A percentile compares a stretch with the other conserved stretches of the same genome.
phyloP scores from a whole-genome alignment of 2,329 filamentous ascomycete genomes.

The Penicillium sp. region DNA sequence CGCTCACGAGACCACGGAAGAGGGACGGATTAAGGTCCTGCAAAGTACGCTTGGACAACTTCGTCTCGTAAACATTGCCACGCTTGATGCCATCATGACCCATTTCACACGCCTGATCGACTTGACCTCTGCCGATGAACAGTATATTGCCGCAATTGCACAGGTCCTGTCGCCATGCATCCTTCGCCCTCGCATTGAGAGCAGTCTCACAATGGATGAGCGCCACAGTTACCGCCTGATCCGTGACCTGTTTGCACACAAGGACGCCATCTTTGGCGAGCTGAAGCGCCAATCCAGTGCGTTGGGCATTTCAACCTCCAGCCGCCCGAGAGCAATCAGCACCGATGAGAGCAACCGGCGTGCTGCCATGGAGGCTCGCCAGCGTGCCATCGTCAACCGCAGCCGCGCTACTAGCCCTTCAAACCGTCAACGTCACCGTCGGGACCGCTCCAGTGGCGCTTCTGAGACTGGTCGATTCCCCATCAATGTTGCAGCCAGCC shows the following conservation, averaged over 20 bases:
- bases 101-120: constrained; percentile 97
- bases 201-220: constrained; percentile 91
- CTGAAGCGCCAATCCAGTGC: constrained; percentile 70
- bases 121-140: constrained; percentile 90
- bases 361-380: constrained; percentile 90
- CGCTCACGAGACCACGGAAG: constrained; percentile 72
- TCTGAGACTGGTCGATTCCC: constrained; percentile 83
- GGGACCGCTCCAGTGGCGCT: constrained; percentile 72
- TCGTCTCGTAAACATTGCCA: constrained; percentile 94
- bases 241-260: constrained; percentile 88
- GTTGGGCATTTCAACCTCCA: constrained; percentile 51
- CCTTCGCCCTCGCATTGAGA: constrained; percentile 82
- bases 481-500: constrained; percentile 66
- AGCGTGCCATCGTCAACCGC: constrained; percentile 71
- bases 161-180: constrained; percentile 79
- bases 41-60: constrained; percentile 95
- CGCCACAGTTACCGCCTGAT: constrained; percentile 88
- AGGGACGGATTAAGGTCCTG: constrained; percentile 81
- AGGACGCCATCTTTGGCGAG: constrained; percentile 92
- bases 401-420: constrained; percentile 72
- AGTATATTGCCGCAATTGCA: constrained; percentile 75
- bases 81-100: constrained; percentile 96
- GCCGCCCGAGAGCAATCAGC: constrained; percentile 79
- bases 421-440: constrained; percentile 61
- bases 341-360: constrained; percentile 95